These are phyloP conservation scores for Solanum chilense DNA, from an alignment of 257 asterid species.

Conservation along the genomic window DNA sequence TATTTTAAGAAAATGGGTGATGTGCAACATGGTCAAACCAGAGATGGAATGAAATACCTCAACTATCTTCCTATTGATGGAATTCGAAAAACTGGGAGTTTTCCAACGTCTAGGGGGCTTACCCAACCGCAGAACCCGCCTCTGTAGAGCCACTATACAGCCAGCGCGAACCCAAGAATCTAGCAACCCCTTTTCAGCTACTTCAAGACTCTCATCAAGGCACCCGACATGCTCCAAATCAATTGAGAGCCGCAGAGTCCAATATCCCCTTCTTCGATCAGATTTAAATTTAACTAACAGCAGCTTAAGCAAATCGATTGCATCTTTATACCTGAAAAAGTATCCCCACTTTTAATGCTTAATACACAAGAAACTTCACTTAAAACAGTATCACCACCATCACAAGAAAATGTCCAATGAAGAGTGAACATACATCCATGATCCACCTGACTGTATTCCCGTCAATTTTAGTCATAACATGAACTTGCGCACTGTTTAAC, in stretches of 20 bases:
- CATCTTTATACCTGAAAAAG: slow-evolving; percentile 53
- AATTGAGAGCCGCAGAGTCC: slow-evolving; percentile 80
- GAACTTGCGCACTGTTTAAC: background rate
- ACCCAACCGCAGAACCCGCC: slow-evolving; percentile 74
- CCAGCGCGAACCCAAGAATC: slow-evolving; percentile 98
- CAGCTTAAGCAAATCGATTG: slow-evolving; percentile 59
- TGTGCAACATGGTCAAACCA: background rate
- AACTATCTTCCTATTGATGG: slow-evolving; percentile 55
- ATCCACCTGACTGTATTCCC: background rate
- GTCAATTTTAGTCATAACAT: background rate
- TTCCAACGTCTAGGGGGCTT: slow-evolving; percentile 99
- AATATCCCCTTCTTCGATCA: slow-evolving; percentile 90
- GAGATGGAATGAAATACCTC: slow-evolving; percentile 39
- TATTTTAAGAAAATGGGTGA: background rate
- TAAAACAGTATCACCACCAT: background rate
- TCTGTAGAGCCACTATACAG: slow-evolving; percentile 74
- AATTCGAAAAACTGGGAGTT: slow-evolving; percentile 50
- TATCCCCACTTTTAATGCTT: background rate
- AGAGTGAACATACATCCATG: background rate
- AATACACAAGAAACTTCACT: background rate
- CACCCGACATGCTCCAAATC: slow-evolving; percentile 84
- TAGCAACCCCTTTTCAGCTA: slow-evolving; percentile 68
- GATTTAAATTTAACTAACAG: slow-evolving; percentile 40
- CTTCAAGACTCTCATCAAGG: slow-evolving; percentile 69
- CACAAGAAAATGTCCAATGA: background rate